phyloP scores from a whole-genome alignment of 225 moss, liverwort and hornwort species.

The Ulota crispa region DNA sequence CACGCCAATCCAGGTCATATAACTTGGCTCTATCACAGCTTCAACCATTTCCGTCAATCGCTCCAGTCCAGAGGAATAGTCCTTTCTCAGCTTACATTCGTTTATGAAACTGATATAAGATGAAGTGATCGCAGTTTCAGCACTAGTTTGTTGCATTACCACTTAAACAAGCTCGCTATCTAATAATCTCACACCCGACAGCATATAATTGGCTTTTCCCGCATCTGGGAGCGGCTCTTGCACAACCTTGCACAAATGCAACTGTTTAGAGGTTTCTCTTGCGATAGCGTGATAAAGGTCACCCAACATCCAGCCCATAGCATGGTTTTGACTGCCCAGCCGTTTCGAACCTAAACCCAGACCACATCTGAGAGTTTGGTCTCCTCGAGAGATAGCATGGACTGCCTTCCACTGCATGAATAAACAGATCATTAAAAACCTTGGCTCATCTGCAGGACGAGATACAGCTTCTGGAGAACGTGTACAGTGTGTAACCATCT shows the following conservation, averaged over 20 bases:
- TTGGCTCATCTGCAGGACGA: conserved; percentile 50
- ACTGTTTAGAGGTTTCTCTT: conserved; percentile 13
- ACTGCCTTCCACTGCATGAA: conserved; percentile 33
- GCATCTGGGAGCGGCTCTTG: conserved; percentile 31
- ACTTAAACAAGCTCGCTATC: conserved; percentile 49
- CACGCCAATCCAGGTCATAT: conserved; percentile 81
- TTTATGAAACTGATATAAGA: conserved; percentile 67
- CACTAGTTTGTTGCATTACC: conserved; percentile 38
- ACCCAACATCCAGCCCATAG: conserved; percentile 19
- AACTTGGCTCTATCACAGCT: conserved; percentile 65
- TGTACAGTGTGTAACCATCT: conserved; percentile 15
- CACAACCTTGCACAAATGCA: conserved; percentile 27
- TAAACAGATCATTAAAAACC: conserved; percentile 34
- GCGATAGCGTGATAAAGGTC: background rate
- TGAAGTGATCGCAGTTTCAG: conserved; percentile 36
- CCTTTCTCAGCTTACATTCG: conserved; percentile 61
- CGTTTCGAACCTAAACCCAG: conserved; percentile 13
- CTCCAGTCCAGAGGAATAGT: conserved; percentile 59
- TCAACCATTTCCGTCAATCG: conserved; percentile 60
- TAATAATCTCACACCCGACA: conserved; percentile 56
- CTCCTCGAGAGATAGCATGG: conserved; percentile 9
- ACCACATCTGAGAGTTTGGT: conserved; percentile 47
- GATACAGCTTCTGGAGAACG: conserved; percentile 39
- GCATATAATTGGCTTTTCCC: conserved; percentile 40
- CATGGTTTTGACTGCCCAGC: background rate